Evolutionary conservation across 495 filamentous ascomycete species (phyloP).

Genomic region (Immersiella caudata): DNA sequence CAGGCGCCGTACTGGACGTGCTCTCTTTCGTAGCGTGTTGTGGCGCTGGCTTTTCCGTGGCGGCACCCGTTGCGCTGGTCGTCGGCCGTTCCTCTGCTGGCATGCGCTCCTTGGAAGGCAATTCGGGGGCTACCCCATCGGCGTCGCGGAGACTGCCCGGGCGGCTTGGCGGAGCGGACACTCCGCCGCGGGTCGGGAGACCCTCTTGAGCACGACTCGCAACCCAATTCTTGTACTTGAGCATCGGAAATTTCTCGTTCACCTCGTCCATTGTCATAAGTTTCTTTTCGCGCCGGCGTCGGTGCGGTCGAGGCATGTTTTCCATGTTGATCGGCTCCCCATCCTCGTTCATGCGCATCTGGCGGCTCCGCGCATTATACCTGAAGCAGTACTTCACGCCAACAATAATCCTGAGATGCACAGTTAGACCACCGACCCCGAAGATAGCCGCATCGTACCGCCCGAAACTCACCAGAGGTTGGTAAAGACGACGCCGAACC

Average conservation of each 20-base stretch:
- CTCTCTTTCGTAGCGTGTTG: slow-evolving; percentile 38
- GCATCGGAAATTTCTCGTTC: slow-evolving; percentile 92
- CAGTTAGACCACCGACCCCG: slow-evolving; percentile 33
- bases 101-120: slow-evolving; percentile 43
- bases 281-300: slow-evolving; percentile 91
- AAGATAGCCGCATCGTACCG: slow-evolving; percentile 24
- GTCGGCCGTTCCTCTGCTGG: slow-evolving; percentile 39
- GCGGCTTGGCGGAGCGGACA: slow-evolving; percentile 73
- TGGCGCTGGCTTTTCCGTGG: slow-evolving; percentile 30
- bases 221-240: slow-evolving; percentile 96
- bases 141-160: slow-evolving; percentile 67
- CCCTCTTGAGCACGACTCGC: slow-evolving; percentile 80
- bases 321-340: slow-evolving; percentile 86
- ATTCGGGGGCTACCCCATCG: slow-evolving; percentile 54
- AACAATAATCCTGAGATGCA: slow-evolving; percentile 86
- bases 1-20: slow-evolving; percentile 35
- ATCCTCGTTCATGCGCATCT: slow-evolving; percentile 75
- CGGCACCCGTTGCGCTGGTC: slow-evolving; percentile 33
- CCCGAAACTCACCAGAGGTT: slow-evolving; percentile 83
- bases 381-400: slow-evolving; percentile 99
- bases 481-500: slow-evolving; percentile 98
- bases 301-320: slow-evolving; percentile 75
- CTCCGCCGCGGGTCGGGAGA: slow-evolving; percentile 80
- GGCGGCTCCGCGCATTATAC: slow-evolving; percentile 92
- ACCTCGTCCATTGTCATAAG: slow-evolving; percentile 99